These are phyloP conservation scores for Pleurotus salmoneostramineus DNA, from an alignment of 768 basidiomycete genomes.

Conservation along the genomic window DNA sequence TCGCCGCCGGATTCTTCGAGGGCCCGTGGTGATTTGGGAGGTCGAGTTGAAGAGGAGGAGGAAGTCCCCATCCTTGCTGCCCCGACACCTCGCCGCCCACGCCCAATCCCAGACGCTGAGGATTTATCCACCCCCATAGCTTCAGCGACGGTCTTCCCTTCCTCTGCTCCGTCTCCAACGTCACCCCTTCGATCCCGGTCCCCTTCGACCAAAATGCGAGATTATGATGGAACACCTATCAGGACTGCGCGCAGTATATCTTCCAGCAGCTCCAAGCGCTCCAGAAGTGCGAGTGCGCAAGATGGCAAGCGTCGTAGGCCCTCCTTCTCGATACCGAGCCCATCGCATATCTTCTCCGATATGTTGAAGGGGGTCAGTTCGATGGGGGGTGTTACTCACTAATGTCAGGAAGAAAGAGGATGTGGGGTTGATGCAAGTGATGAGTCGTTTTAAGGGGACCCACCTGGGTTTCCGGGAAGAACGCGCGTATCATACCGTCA, in stretches of 20 bases:
- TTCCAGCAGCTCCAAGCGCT: neutral
- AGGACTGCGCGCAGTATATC: constrained; percentile 1
- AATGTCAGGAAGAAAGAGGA: neutral
- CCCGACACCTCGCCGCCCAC: neutral
- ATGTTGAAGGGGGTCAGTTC: constrained; percentile 40
- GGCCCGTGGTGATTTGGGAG: neutral
- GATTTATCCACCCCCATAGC: neutral
- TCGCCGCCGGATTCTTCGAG: constrained; percentile 3
- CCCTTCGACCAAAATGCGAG: neutral
- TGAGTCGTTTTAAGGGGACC: neutral
- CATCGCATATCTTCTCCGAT: constrained; percentile 28
- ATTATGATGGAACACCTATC: neutral
- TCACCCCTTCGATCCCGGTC: constrained; percentile 1
- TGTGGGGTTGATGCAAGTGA: neutral
- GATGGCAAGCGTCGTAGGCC: constrained; percentile 14
- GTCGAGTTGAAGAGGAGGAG: neutral
- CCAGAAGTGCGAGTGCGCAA: neutral
- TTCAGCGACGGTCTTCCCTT: neutral
- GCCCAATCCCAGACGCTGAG: neutral
- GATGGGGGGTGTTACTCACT: constrained; percentile 16
- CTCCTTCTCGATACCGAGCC: constrained; percentile 25
- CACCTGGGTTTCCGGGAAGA: neutral
- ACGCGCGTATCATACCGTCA: too few relatives aligned
- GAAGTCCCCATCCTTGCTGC: neutral
- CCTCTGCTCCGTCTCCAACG: constrained; percentile 5